Conservation (phyloP, 129 eudicot species). For the Pseudognaphalium luteoalbum region DNA sequence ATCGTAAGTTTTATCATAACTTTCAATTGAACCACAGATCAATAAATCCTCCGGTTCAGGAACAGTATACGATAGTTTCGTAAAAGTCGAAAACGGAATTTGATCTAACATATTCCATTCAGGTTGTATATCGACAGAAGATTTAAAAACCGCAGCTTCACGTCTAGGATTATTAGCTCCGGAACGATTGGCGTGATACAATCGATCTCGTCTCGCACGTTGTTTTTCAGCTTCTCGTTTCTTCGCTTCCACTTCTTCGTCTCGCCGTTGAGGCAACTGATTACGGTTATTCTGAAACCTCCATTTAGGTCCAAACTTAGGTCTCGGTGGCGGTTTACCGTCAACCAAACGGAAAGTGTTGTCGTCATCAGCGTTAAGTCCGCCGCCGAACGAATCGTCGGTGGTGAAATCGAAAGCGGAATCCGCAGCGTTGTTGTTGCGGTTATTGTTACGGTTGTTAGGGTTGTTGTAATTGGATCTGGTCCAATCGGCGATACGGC, state of each 20-base stretch:
- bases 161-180: slow-evolving; percentile 51
- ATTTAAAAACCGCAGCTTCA: slow-evolving; percentile 63
- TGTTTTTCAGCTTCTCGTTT: slow-evolving; percentile 83
- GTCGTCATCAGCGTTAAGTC: slow-evolving; percentile 62
- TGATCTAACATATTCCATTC: slow-evolving; percentile 96
- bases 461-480: slow-evolving; percentile 37
- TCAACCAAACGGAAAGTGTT: slow-evolving; percentile 80
- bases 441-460: slow-evolving; percentile 32
- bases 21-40: slow-evolving; percentile 61
- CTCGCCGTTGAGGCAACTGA: slow-evolving; percentile 81
- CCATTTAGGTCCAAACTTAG: slow-evolving; percentile 75
- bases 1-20: slow-evolving; percentile 60
- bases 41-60: slow-evolving; percentile 77
- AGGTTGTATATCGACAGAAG: slow-evolving; percentile 79
- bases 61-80: slow-evolving; percentile 59
- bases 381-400: slow-evolving; percentile 63
- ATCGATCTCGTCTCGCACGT: slow-evolving; percentile 66
- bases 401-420: slow-evolving; percentile 83
- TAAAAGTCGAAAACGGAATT: slow-evolving; percentile 75
- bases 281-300: slow-evolving; percentile 54
- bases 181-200: slow-evolving; percentile 55
- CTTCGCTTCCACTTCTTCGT: slow-evolving; percentile 70
- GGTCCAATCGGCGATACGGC: slow-evolving; percentile 95
- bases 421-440: slow-evolving; percentile 38
- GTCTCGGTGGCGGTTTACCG: slow-evolving; percentile 66